Evolutionary conservation across 495 filamentous ascomycete species (phyloP).

Genomic region (Aspergillus avenaceus): DNA sequence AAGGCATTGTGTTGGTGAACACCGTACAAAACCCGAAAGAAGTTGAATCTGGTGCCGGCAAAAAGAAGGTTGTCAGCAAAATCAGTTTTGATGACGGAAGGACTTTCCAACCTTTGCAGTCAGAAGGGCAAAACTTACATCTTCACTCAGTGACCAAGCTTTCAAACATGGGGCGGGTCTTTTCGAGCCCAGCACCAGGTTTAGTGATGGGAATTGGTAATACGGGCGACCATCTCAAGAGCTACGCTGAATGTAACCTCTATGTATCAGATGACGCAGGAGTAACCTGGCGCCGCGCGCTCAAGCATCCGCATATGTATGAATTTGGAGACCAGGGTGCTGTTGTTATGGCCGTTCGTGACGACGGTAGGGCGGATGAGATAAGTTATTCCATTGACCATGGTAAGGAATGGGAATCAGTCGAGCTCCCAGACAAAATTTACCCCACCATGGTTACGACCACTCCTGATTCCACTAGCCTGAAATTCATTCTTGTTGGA

Average conservation of each 20-base stretch:
- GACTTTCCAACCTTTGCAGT: constrained; percentile 64
- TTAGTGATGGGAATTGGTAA: constrained; percentile 92
- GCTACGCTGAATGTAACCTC: constrained; percentile 65
- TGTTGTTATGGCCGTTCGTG: constrained; percentile 74
- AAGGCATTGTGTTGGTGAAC: constrained; percentile 89
- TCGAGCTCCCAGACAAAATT: constrained; percentile 58
- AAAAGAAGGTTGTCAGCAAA: constrained; percentile 62
- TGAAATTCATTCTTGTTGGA: constrained; percentile 78
- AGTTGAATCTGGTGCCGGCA: constrained; percentile 51
- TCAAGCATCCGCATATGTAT: constrained; percentile 84
- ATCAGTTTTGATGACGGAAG: constrained; percentile 96
- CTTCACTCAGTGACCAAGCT: constrained; percentile 86
- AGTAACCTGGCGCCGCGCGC: constrained; percentile 69
- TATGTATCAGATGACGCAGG: constrained; percentile 92
- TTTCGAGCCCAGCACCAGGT: constrained; percentile 89
- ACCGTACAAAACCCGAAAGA: constrained; percentile 81
- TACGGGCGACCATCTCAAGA: constrained; percentile 65
- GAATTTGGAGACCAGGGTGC: constrained; percentile 92
- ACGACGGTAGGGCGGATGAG: constrained; percentile 58
- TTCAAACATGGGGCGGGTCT: constrained; percentile 76
- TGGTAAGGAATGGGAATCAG: constrained; percentile 70
- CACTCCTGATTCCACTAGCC: constrained; percentile 80
- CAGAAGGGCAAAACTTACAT: constrained; percentile 60
- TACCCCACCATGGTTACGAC: constrained; percentile 71
- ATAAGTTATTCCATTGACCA: constrained; percentile 83